phyloP scores from a whole-genome alignment of 345 rosid species.

The Luvunga scandens region DNA sequence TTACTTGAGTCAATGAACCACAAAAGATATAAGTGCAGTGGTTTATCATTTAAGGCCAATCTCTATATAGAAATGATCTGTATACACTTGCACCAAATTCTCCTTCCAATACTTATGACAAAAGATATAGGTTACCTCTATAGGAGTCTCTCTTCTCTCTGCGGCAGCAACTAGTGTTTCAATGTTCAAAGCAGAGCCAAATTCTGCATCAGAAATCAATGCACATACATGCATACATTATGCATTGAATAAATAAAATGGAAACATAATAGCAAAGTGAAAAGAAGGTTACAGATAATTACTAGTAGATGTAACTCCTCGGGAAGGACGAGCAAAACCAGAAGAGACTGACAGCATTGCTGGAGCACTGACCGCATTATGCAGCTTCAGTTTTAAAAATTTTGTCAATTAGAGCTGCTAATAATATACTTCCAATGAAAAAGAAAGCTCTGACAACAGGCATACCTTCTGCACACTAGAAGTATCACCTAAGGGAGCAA shows the following conservation, averaged over 20 bases:
- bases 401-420: conserved; percentile 1
- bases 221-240: conserved; percentile 3
- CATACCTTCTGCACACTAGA: conserved; percentile 61
- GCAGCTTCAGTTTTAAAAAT: conserved; percentile 23
- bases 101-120: conserved; percentile 3
- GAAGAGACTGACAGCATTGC: conserved; percentile 50
- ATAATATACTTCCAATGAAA: background rate
- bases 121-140: conserved; percentile 55
- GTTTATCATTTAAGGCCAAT: background rate
- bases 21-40: background rate
- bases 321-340: conserved; percentile 62
- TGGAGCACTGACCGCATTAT: conserved; percentile 41
- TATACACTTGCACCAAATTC: background rate
- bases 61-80: background rate
- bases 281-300: conserved; percentile 29
- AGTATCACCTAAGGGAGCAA: conserved; percentile 42
- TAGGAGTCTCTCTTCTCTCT: conserved; percentile 81
- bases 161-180: conserved; percentile 98
- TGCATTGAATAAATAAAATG: background rate
- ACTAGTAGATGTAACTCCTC: conserved; percentile 79
- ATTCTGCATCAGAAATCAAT: conserved; percentile 46
- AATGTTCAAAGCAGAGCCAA: conserved; percentile 95
- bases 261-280: background rate
- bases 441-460: background rate
- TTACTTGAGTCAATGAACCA: background rate